Evolutionary conservation across 2,329 filamentous ascomycete genomes (phyloP), one percentile per base, ranked within the genome.

Genomic region (Thielaviopsis populi): DNA sequence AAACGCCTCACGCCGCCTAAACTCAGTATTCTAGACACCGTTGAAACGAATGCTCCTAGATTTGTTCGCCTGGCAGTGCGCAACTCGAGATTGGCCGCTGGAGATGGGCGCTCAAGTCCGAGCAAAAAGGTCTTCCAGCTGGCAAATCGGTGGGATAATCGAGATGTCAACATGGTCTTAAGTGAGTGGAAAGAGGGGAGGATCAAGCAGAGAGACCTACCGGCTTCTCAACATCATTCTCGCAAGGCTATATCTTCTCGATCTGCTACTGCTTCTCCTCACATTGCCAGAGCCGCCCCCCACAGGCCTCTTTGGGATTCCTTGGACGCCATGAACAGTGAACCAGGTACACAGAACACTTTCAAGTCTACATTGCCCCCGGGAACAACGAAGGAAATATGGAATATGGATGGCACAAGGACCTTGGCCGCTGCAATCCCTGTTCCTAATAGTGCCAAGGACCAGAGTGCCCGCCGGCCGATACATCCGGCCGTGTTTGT

Each of bases 11-110:
- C 60, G 1, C 73, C 79, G n/a, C 80, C 81, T 2, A 72, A 71
- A 22, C 74, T 86, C 22, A 80, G 83, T 68, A 84, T 86, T 63
- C 70, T 86, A n/a, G 83, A 86, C 70, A 78, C 84, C 24, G 74
- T 80, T 54, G 78, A 80, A 66, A 70, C 74, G 1, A 69, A 75
- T 65, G 80, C 82, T 0, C 84, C 84, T 1, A 72, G 70, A 1
- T 86, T 86, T 67, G 72, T 87, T 41, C 82, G 77, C 66, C 77
- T 87, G 69, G 84, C 84, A 61, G 83, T 82, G 53, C 81, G 84
- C 17, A 76, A 80, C 62, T 82, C 78, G 3, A 79, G 73, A 63
- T 75, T 71, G 61, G 77, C 76, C 41, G 69, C 67, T 30, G 75
- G 77, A 13, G 74, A 79, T 67, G 83, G 83, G 17, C 79, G 80